Evolutionary conservation across 2,329 filamentous ascomycete genomes (phyloP).

Genomic region (Calcarisporium arbuscula): DNA sequence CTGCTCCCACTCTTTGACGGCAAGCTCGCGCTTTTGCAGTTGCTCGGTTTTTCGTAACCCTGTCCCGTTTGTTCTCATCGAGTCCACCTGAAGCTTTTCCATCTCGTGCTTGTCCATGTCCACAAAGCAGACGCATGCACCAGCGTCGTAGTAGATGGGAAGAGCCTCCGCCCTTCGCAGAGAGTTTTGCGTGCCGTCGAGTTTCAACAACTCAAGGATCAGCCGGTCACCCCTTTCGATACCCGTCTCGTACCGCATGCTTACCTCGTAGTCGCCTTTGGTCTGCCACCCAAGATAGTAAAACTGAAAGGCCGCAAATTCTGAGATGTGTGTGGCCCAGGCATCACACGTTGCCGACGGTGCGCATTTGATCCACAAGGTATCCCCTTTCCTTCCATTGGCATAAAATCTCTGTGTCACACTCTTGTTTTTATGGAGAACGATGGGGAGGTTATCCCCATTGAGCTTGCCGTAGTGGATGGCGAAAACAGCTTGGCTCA

Average conservation of each 20-base stretch:
- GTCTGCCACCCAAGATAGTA: neutral
- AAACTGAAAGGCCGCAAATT: neutral
- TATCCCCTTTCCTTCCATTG: neutral
- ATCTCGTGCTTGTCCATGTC: neutral
- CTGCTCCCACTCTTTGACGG: too few species aligned
- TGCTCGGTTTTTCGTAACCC: too few species aligned
- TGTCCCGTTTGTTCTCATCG: too few species aligned
- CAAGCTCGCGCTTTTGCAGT: too few species aligned
- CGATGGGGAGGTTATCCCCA: neutral
- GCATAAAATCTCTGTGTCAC: neutral
- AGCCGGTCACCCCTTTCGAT: neutral
- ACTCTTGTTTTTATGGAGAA: neutral
- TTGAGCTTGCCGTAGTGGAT: neutral
- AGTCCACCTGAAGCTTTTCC: too few species aligned
- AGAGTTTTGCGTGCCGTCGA: too few species aligned
- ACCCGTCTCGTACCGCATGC: neutral
- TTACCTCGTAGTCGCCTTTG: neutral
- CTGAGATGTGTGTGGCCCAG: neutral
- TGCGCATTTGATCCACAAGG: neutral
- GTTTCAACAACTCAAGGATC: neutral
- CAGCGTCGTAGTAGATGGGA: conserved; percentile 2
- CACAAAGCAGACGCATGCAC: conserved; percentile 2
- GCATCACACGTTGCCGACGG: too few species aligned
- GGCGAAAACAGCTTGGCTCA: neutral
- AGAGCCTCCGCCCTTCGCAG: too few species aligned